These are phyloP conservation scores for Omphalea diandra DNA, from an alignment of 441 rosid species.

Conservation along the genomic window DNA sequence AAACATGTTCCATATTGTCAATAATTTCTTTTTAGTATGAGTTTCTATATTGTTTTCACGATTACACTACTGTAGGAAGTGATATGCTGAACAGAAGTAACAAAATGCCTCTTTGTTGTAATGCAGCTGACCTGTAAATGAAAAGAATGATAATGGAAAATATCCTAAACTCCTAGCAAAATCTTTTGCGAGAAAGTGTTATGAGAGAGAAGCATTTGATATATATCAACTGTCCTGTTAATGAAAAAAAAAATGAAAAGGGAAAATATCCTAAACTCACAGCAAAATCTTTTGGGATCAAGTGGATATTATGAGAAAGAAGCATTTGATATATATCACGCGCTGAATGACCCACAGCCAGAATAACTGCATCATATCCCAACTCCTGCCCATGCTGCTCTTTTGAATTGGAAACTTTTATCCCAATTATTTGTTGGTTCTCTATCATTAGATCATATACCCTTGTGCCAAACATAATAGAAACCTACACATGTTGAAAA, in stretches of 20 bases:
- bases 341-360: constrained; percentile 98
- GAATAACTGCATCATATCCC: constrained; percentile 73
- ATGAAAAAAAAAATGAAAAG: not conserved
- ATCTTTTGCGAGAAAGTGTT: constrained; percentile 79
- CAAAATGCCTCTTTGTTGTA: not conserved
- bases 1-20: not conserved
- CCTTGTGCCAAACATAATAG: constrained; percentile 74
- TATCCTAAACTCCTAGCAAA: constrained; percentile 66
- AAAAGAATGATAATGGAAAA: not conserved
- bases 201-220: constrained; percentile 91
- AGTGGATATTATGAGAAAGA: constrained; percentile 72
- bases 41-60: not conserved
- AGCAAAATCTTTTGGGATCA: constrained; percentile 89
- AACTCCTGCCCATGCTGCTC: constrained; percentile 38
- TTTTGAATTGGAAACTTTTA: constrained; percentile 60
- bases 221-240: constrained; percentile 41
- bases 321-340: constrained; percentile 90
- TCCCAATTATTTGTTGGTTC: constrained; percentile 63
- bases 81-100: not conserved
- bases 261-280: constrained; percentile 44
- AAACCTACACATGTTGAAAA: constrained; percentile 52
- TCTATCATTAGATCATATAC: constrained; percentile 76
- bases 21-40: not conserved
- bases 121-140: not conserved
- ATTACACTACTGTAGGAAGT: not conserved